Evolutionary conservation across 225 moss, liverwort and hornwort species (phyloP), one percentile per base, ranked within the genome.

Genomic region (Rhytidiadelphus loreus): DNA sequence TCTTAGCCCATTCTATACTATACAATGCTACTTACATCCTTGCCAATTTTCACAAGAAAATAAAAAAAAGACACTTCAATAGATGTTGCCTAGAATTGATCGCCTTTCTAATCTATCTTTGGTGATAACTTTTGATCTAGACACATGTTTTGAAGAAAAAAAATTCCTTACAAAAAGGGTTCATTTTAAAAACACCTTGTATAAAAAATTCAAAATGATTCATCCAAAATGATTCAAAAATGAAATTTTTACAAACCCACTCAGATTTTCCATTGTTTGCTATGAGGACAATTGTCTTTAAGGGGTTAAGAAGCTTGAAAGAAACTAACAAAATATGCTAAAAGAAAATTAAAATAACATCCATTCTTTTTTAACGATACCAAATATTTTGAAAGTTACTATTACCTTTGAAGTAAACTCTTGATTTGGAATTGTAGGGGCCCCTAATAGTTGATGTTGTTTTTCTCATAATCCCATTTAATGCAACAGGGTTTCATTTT

Each of bases 241-340:
- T 32, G 2, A 48, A 30, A 18, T 4, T 20, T 20, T 12, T 20
- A 48, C 12, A 32, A 48, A 50, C 2, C 0, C 33, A 0, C 1
- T 5, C 0, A 0, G 13, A 75, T 50, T 50, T 11, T 50, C 0
- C 0, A 0, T 32, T 75, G 33, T 21, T 13, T 13, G 1, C 0
- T 33, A 4, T 3, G 7, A 4, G 0, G 2, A 33, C 18, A 50
- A 33, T 12, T 48, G 29, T 19, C 12, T 2, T 20, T 6, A 25
- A 28, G 7, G 33, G 5, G 0, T 33, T 22, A 33, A 20, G 1
- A 52, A 35, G 22, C 14, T 50, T 52, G 5, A 33, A 33, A 77
- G 15, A 37, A 37, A 22, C 2, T 15, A 33, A 33, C 0, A 53
- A 77, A 37, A 77, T 33, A 23, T 15, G 2, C 9, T 2, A 32